Conservation (phyloP, 176 grass and related monocot genomes). For the Stipa capillata region DNA sequence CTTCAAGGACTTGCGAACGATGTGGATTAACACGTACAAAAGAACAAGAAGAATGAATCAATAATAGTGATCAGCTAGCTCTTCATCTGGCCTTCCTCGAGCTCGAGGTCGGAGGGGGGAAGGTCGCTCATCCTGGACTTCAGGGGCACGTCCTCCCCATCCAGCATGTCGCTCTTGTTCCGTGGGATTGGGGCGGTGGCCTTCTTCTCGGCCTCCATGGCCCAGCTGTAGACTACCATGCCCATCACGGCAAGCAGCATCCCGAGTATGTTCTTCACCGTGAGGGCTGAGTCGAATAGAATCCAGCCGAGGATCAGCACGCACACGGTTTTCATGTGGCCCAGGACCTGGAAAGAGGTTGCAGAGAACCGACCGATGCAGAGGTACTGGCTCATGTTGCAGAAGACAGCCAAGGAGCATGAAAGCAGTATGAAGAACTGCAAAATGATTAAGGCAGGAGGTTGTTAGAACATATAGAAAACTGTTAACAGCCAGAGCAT, state of each 20-base stretch:
- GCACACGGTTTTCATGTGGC: constrained; percentile 92
- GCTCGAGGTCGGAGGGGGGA: constrained; percentile 34
- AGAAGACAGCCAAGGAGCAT: constrained; percentile 77
- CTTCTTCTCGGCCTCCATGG: constrained; percentile 64
- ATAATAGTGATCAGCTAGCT: constrained; percentile 44
- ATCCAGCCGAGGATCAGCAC: constrained; percentile 82
- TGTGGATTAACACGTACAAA: constrained; percentile 22
- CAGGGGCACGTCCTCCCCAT: constrained; percentile 60
- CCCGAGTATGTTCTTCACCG: constrained; percentile 72
- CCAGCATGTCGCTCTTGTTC: constrained; percentile 44
- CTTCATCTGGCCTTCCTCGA: constrained; percentile 66
- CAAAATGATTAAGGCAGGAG: neutral
- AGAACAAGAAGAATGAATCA: constrained; percentile 49
- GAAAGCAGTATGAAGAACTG: constrained; percentile 90
- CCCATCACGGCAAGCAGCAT: constrained; percentile 82
- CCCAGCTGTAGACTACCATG: constrained; percentile 95
- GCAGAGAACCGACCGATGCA: constrained; percentile 94
- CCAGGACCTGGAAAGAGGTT: constrained; percentile 85
- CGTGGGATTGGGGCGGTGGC: neutral
- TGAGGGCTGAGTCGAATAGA: constrained; percentile 82
- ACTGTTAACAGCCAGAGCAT: neutral
- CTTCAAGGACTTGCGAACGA: constrained; percentile 3
- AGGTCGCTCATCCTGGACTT: constrained; percentile 51
- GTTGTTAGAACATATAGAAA: neutral
- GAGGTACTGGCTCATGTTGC: constrained; percentile 97